Conservation (phyloP, 2,329 filamentous ascomycete genomes). For the Claviceps sp. region DNA sequence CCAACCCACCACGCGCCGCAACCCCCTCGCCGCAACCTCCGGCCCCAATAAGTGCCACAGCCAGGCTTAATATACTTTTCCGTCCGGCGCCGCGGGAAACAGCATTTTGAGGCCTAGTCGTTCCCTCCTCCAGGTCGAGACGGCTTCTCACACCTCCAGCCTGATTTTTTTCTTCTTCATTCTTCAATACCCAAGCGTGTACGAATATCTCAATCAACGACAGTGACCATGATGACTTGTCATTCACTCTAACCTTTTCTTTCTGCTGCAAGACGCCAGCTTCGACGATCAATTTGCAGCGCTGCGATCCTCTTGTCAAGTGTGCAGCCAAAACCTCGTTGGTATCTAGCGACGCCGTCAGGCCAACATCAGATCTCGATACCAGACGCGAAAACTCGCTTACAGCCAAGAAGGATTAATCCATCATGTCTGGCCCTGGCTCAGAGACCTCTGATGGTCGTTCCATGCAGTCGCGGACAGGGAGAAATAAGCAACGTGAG, state of each 20-base stretch:
- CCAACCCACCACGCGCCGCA: not conserved
- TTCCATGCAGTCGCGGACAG: conserved; percentile 61
- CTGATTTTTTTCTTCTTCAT: conserved; percentile 1
- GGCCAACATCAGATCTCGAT: conserved; percentile 1
- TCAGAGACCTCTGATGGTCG: conserved; percentile 28
- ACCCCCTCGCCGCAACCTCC: not conserved
- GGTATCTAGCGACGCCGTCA: not conserved
- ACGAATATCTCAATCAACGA: conserved; percentile 4
- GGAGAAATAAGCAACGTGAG: conserved; percentile 72
- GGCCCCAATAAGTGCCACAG: conserved; percentile 2
- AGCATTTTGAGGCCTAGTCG: conserved; percentile 4
- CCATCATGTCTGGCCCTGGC: conserved; percentile 22
- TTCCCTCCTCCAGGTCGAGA: conserved; percentile 4
- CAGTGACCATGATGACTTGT: conserved; percentile 6
- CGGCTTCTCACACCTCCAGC: conserved; percentile 4
- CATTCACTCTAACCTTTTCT: conserved; percentile 8
- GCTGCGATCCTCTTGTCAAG: conserved; percentile 6
- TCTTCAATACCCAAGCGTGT: not conserved
- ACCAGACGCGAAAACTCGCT: not conserved
- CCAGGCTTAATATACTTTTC: conserved; percentile 2
- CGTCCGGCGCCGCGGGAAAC: conserved; percentile 7
- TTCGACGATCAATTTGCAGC: conserved; percentile 5
- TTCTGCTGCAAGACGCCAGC: conserved; percentile 7
- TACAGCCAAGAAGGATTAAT: conserved; percentile 6
- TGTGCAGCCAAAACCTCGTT: conserved; percentile 3